Percentiles rank a stretch among this genome's conserved stretches.
Evolutionary conservation across 2,329 filamentous ascomycete genomes (phyloP).

Genomic region (Xylaria sp.): DNA sequence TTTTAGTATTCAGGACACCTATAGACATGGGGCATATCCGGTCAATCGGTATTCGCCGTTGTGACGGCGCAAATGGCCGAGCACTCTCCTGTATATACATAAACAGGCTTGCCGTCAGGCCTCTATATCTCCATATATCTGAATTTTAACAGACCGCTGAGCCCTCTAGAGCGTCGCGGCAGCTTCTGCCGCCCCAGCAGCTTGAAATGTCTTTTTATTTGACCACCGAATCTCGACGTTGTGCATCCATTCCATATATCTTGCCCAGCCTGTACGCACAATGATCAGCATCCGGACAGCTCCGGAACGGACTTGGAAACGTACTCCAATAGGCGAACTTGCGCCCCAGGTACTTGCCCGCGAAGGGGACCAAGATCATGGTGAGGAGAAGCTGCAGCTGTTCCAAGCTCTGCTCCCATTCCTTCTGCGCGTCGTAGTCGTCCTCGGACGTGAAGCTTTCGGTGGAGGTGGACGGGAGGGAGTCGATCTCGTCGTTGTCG

Average conservation of each 20-base stretch:
- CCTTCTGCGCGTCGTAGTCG: slow-evolving; percentile 82
- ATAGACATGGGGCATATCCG: no score
- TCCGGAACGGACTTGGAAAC: slow-evolving; percentile 37
- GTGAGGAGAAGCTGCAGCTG: slow-evolving; percentile 91
- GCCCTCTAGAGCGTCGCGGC: slow-evolving; percentile 51
- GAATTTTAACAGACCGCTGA: slow-evolving; percentile 32
- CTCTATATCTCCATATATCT: slow-evolving; percentile 8
- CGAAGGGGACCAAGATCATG: slow-evolving; percentile 92
- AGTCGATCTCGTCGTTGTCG: slow-evolving; percentile 63
- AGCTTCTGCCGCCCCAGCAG: slow-evolving; percentile 64
- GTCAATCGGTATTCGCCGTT: not conserved
- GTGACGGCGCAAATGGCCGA: not conserved
- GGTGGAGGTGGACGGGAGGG: slow-evolving; percentile 64
- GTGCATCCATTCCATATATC: slow-evolving; percentile 95
- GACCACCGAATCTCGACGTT: slow-evolving; percentile 70
- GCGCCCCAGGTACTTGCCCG: slow-evolving; percentile 92
- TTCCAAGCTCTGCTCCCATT: slow-evolving; percentile 93
- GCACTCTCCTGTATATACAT: not conserved
- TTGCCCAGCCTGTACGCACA: slow-evolving; percentile 72
- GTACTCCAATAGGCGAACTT: slow-evolving; percentile 96
- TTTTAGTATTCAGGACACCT: no score
- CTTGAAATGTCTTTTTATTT: slow-evolving; percentile 65
- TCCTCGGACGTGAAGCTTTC: slow-evolving; percentile 57
- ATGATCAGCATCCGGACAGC: slow-evolving; percentile 16
- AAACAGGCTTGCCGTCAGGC: not conserved